These are phyloP conservation scores for Climacium dendroides DNA, from an alignment of 225 moss, liverwort and hornwort species.

Conservation along the genomic window DNA sequence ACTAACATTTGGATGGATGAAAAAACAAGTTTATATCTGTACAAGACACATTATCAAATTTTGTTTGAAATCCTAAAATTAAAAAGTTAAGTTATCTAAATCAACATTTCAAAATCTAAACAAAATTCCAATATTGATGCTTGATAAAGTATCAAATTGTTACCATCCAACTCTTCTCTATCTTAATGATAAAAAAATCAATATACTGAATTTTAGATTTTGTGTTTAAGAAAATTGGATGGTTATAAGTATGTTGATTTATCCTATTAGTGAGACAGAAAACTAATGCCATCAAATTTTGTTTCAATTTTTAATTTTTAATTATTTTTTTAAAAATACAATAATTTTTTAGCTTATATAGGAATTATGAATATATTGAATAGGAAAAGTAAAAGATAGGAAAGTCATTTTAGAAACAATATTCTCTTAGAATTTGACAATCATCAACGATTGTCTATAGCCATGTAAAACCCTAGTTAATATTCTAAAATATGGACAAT, in stretches of 20 bases:
- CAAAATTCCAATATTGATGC: neutral
- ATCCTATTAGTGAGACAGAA: neutral
- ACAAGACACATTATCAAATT: neutral
- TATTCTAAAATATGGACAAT: neutral
- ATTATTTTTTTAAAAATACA: neutral
- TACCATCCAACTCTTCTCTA: neutral
- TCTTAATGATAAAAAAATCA: fast-evolving
- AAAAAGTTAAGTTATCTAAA: neutral
- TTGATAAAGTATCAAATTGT: neutral
- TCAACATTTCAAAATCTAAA: neutral
- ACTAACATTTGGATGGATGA: neutral
- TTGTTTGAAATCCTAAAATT: neutral
- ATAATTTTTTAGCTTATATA: fast-evolving
- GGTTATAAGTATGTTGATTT: fast-evolving
- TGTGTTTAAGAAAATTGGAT: fast-evolving
- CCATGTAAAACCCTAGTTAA: fast-evolving
- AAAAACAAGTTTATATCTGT: neutral
- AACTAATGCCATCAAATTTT: too few relatives aligned
- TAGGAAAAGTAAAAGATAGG: fast-evolving
- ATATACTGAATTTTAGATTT: neutral
- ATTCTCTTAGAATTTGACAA: neutral
- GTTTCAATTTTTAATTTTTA: too few relatives aligned
- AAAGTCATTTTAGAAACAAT: neutral
- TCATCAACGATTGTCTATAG: fast-evolving
- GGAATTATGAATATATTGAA: too few relatives aligned